phyloP scores from a whole-genome alignment of 371 early-diverging fungal species.

The Mortierella sp. region DNA sequence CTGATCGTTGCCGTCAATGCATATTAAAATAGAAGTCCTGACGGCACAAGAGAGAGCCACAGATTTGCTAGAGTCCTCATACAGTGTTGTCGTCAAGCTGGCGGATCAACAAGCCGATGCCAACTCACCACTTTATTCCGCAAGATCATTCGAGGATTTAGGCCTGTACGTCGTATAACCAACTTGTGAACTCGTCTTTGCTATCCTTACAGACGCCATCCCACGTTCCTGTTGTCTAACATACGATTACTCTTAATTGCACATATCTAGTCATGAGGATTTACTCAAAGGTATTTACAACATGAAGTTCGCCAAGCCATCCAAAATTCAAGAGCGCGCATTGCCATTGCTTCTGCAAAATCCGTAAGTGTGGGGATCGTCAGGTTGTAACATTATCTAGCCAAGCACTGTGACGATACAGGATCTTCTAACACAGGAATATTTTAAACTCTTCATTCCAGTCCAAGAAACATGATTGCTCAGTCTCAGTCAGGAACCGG shows the following conservation, averaged over 20 bases:
- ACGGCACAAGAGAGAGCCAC: slow-evolving; percentile 49
- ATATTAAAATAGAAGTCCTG: slow-evolving; percentile 20
- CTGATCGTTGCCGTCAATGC: not conserved
- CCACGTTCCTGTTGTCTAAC: too few relatives aligned
- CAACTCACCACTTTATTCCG: slow-evolving; percentile 84
- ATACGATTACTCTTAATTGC: too few relatives aligned
- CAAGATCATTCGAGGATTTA: slow-evolving; percentile 82
- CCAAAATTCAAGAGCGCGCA: slow-evolving; percentile 96
- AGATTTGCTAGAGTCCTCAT: slow-evolving; percentile 66
- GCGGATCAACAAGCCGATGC: slow-evolving; percentile 81
- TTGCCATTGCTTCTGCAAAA: slow-evolving; percentile 86
- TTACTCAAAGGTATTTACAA: slow-evolving; percentile 94
- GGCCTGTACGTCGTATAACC: slow-evolving; percentile 65
- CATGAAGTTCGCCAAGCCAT: slow-evolving; percentile 94
- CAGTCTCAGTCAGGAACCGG: slow-evolving; percentile 94
- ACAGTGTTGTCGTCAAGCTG: slow-evolving; percentile 84
- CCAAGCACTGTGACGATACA: not conserved
- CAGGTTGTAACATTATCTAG: not conserved
- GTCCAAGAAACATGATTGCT: slow-evolving; percentile 85
- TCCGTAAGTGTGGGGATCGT: slow-evolving; percentile 64
- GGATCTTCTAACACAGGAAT: not conserved
- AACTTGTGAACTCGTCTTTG: not conserved
- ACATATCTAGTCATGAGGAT: slow-evolving; percentile 64
- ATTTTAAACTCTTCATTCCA: not conserved
- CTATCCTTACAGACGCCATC: not conserved